Evolutionary conservation across 768 basidiomycete genomes (phyloP).

Genomic region (Mycena rosella): DNA sequence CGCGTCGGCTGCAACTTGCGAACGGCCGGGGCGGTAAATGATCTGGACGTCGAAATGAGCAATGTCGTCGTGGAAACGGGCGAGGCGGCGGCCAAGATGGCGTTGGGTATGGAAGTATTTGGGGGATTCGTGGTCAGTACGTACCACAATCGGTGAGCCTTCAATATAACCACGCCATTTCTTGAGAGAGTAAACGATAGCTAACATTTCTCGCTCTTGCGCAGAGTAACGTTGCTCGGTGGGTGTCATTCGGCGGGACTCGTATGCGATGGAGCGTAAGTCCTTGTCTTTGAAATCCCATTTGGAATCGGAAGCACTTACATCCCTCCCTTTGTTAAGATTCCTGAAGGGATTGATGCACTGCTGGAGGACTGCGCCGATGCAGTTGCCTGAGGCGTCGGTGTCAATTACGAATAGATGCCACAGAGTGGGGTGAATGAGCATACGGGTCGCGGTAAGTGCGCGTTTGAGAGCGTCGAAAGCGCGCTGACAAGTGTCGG

Average conservation of each 20-base stretch:
- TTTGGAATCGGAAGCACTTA: neutral
- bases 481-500: neutral
- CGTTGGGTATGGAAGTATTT: conserved; percentile 38
- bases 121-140: conserved; percentile 34
- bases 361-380: conserved; percentile 27
- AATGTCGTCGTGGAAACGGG: conserved; percentile 40
- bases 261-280: conserved; percentile 32
- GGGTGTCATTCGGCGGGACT: conserved; percentile 27
- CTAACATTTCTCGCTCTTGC: conserved; percentile 32
- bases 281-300: conserved; percentile 29
- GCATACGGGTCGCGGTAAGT: conserved; percentile 10
- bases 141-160: too few species aligned
- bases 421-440: conserved; percentile 22
- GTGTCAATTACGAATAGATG: conserved; percentile 21
- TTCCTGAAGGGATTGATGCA: conserved; percentile 6
- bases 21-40: conserved; percentile 34
- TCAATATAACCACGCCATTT: conserved; percentile 27
- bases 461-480: conserved; percentile 6
- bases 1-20: conserved; percentile 37
- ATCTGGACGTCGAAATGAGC: conserved; percentile 36
- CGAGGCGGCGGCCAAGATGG: conserved; percentile 39
- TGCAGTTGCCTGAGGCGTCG: conserved; percentile 16
- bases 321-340: conserved; percentile 16
- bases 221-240: conserved; percentile 32
- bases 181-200: conserved; percentile 36